Base-by-base conservation (phyloP, 2,329 filamentous ascomycete species). In the Tolypocladium cylindrosporum region DNA sequence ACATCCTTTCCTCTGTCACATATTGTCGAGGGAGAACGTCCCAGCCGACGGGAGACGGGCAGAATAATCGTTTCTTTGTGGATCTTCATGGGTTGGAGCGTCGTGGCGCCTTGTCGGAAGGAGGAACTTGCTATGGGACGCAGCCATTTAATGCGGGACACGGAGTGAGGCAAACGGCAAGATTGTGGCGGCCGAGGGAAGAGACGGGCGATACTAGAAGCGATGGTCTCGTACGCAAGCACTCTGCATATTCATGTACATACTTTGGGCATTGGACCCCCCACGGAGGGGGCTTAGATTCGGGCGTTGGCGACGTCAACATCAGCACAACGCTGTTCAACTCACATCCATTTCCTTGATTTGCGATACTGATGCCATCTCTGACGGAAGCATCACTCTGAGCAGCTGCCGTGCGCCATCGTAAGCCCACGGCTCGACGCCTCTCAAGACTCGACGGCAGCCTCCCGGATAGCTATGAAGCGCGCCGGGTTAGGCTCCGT, bases 401-500 rank as follows among this genome's bases (percentile, higher is more conserved):
- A 24, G 27, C n/a, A n/a, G 14, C 16, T n/a, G 10, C 21, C 4
- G 16, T 31, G 34, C 16, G 27, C 13, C 45, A 8, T 36, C 31
- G 13, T 4, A 8, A 11, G 14, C 19, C 4, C 27, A 50, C 9
- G 27, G 48, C 27, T 36, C 27, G n/a, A 50, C 16, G 27, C 45
- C 9, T 50, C 14, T 36, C 31, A n/a, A 36, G 48, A 10, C 48
- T 7, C 13, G 19, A 34, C 3, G 19, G 48, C 8, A 7, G 48
- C 19, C 5, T 50, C 52, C 34, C 37, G 57, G 10, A 62, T 55
- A 39, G 63, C 64, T 40, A 74, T 64, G 54, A 73, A 74, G 43
- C 70, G 64, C 19, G 67, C 70, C 1, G 68, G 68, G 54, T 73
- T 73, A 16, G 69, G 68, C 39, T 70, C 60, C 34, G 67, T 57